Conservation (phyloP, 176 grass and related monocot genomes). For the Rhynchospora breviuscula region DNA sequence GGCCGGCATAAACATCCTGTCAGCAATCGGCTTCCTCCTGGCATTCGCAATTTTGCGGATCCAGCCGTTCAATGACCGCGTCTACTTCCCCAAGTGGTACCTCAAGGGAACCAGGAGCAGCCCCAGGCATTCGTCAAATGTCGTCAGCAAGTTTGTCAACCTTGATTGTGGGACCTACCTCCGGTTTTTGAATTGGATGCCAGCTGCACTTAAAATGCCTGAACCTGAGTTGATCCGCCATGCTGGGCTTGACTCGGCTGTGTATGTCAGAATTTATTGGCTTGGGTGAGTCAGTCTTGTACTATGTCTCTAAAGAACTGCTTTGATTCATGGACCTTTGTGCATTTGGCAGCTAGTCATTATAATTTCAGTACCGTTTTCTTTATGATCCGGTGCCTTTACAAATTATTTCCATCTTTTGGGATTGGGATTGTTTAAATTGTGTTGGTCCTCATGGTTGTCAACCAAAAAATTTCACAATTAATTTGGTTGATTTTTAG, state of each 20-base stretch:
- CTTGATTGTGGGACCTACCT: conserved; percentile 65
- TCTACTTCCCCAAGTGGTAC: conserved; percentile 96
- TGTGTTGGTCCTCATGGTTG: too few species aligned
- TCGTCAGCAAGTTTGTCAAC: conserved; percentile 73
- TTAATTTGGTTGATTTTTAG: conserved; percentile 35
- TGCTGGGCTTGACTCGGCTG: conserved; percentile 77
- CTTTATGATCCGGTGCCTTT: background rate
- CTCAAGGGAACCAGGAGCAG: conserved; percentile 86
- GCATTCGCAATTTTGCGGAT: conserved; percentile 74
- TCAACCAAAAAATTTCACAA: background rate
- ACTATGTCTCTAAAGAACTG: background rate
- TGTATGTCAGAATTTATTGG: conserved; percentile 83
- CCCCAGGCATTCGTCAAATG: conserved; percentile 41
- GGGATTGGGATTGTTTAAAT: too few species aligned
- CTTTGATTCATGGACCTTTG: too few species aligned
- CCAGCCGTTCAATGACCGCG: conserved; percentile 83
- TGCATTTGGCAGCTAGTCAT: background rate
- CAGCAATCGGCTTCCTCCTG: conserved; percentile 67
- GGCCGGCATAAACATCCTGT: conserved; percentile 72
- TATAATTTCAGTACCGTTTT: background rate
- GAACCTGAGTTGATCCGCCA: conserved; percentile 78
- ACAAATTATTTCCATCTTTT: too few species aligned
- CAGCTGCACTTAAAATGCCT: conserved; percentile 85
- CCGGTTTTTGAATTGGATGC: conserved; percentile 94
- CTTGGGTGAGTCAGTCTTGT: conserved; percentile 53